Evolutionary conservation across 345 rosid species (phyloP).

Genomic region (Viola odorata): DNA sequence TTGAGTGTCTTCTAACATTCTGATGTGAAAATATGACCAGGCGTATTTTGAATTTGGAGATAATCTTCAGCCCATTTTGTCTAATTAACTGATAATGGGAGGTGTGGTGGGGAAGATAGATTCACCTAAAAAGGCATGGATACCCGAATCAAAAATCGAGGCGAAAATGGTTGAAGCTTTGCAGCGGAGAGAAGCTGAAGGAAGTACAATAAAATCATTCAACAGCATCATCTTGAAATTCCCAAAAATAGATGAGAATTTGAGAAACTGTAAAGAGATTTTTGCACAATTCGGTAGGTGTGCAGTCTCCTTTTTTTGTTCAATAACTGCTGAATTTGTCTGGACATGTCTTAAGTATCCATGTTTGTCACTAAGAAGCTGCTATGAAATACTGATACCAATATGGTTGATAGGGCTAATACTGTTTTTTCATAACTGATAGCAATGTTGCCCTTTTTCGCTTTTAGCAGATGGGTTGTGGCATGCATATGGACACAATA

Average conservation of each 20-base stretch:
- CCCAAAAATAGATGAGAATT: constrained; percentile 77
- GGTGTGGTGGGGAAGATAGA: constrained; percentile 41
- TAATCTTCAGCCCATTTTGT: constrained; percentile 15
- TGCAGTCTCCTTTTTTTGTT: background rate
- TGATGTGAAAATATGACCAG: no score
- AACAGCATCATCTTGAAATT: constrained; percentile 80
- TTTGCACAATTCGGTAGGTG: constrained; percentile 77
- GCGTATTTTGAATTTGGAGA: no score
- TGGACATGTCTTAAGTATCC: constrained; percentile 1
- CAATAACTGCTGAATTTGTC: background rate
- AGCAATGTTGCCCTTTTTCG: no score
- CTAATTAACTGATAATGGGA: constrained; percentile 46
- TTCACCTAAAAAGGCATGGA: constrained; percentile 32
- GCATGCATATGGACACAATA: no score
- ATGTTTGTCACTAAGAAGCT: no score
- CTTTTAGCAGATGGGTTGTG: no score
- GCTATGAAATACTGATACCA: no score
- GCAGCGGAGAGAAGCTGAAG: constrained; percentile 58
- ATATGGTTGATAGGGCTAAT: no score
- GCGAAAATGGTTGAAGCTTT: constrained; percentile 76
- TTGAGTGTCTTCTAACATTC: no score
- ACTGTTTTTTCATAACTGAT: no score
- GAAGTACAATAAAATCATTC: constrained; percentile 68
- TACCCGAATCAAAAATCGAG: constrained; percentile 78
- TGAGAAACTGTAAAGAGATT: constrained; percentile 75